phyloP scores from a whole-genome alignment of 2,329 filamentous ascomycete genomes.

The Incumbomyces lentus region DNA sequence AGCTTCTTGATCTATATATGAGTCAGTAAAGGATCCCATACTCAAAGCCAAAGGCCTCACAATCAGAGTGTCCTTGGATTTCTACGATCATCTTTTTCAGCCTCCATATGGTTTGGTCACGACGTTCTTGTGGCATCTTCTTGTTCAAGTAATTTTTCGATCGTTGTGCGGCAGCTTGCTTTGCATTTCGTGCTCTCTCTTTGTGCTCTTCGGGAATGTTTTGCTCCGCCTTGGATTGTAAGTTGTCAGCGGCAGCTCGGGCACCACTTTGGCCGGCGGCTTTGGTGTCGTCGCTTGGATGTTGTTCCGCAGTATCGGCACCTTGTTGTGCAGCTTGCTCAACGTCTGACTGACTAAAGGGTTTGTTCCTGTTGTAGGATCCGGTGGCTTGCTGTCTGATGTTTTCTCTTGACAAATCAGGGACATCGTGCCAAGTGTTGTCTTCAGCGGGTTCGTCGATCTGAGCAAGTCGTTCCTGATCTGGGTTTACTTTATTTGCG shows the following conservation, averaged over 20 bases:
- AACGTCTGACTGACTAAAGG: conserved; percentile 48
- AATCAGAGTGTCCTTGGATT: conserved; percentile 90
- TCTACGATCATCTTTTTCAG: conserved; percentile 98
- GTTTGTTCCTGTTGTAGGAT: conserved; percentile 46
- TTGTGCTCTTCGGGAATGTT: conserved; percentile 55
- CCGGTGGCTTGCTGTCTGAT: conserved; percentile 59
- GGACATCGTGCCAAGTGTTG: conserved; percentile 86
- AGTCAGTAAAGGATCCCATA: too few relatives aligned
- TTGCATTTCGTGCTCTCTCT: conserved; percentile 28
- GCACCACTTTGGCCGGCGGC: conserved; percentile 29
- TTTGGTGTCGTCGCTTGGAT: conserved; percentile 18
- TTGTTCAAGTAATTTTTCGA: conserved; percentile 66
- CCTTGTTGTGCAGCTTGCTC: conserved; percentile 51
- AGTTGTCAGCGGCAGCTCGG: conserved; percentile 26
- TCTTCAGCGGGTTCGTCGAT: conserved; percentile 79
- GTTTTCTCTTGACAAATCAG: conserved; percentile 60
- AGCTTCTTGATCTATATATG: conserved; percentile 60
- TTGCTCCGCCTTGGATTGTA: conserved; percentile 48
- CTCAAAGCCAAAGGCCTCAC: conserved; percentile 32
- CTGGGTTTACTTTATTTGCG: conserved; percentile 64
- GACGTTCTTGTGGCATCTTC: conserved; percentile 87
- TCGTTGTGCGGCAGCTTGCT: conserved; percentile 32
- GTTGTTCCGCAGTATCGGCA: conserved; percentile 42
- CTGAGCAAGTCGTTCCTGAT: conserved; percentile 62
- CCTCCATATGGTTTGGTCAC: conserved; percentile 82